phyloP scores from a whole-genome alignment of 2,329 filamentous ascomycete species.

The Xylaria polymorpha region DNA sequence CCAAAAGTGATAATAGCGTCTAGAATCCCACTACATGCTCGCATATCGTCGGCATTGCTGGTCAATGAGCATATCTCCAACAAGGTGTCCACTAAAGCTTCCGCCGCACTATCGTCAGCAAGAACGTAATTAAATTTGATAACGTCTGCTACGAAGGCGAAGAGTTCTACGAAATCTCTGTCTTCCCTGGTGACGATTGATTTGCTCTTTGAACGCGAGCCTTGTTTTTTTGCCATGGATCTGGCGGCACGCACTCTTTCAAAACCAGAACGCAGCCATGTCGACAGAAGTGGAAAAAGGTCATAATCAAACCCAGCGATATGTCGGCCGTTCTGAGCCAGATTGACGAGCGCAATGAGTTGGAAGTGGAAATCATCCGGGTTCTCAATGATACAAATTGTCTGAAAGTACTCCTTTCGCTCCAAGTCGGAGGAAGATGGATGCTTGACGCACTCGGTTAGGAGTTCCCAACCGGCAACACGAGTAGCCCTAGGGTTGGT shows the following conservation, averaged over 20 bases:
- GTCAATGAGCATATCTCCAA: constrained; percentile 77
- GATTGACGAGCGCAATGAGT: constrained; percentile 70
- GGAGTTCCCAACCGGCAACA: constrained; percentile 71
- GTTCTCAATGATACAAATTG: constrained; percentile 66
- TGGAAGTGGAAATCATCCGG: constrained; percentile 74
- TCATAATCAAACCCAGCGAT: constrained; percentile 76
- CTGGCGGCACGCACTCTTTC: constrained; percentile 63
- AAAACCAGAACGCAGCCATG: constrained; percentile 70
- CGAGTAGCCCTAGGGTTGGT: constrained; percentile 65
- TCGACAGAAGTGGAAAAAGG: constrained; percentile 69
- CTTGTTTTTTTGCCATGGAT: constrained; percentile 62
- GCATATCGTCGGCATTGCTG: constrained; percentile 71
- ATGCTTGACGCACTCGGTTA: constrained; percentile 74
- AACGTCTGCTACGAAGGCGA: constrained; percentile 73
- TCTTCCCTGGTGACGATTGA: constrained; percentile 63
- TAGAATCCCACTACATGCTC: constrained; percentile 74
- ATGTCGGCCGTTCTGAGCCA: constrained; percentile 71
- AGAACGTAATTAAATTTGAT: constrained; percentile 81
- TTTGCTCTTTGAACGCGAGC: constrained; percentile 57
- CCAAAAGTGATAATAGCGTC: constrained; percentile 79
- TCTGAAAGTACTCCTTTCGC: constrained; percentile 73
- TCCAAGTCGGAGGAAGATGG: constrained; percentile 72
- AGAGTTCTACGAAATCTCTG: constrained; percentile 71
- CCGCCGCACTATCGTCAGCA: constrained; percentile 71
- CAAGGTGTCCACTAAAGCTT: constrained; percentile 69